Base-by-base conservation (phyloP, 2,329 filamentous ascomycete genomes). In the Sclerotiophoma versabilis region DNA sequence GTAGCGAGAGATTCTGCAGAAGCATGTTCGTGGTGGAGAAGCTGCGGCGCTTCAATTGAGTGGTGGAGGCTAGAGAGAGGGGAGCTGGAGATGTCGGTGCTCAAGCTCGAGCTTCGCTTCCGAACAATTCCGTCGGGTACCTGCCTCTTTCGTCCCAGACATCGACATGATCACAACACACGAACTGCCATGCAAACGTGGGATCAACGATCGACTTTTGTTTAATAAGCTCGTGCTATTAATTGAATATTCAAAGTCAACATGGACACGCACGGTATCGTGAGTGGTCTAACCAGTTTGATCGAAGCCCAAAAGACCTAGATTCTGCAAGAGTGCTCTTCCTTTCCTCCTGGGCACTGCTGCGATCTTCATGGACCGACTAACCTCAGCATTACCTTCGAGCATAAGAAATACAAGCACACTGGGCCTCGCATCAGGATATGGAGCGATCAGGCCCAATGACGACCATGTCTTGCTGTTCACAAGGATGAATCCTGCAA, bases 1-100 rank as follows among this genome's bases (percentile, higher is more conserved):
- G 25, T n/a, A 65, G 4, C 5, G 63, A n/a, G 1, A 69, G 44
- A 4, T 39, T 34, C 44, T 46, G 51, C 36, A 65, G 27, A 30
- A 66, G 62, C 59, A 63, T 70, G 30, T 4, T 26, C 7, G 32
- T 12, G 9, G 25, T 14, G n/a, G 25, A 12, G 43, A 48, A 39
- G 38, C 38, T 42, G 45, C 12, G 29, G 10, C 20, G 51, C 45
- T 39, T 44, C 51, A 49, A 54, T 49, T 54, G 51, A 39, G 38
- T 49, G 32, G 39, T 48, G 29, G 22, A 37, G 17, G 17, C 23
- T 41, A 26, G 25, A 17, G 23, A 4, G 45, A 49, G 51, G 45
- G 51, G 44, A 54, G 43, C 36, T 57, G 42, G 27, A 44, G 36
- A 55, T 42, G 34, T 48, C 41, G 41, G 41, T 56, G 49, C 42